A percentile compares a stretch with the other conserved stretches of the same genome.
These are phyloP conservation scores for Kwoniella mangroviensis DNA, from an alignment of 768 basidiomycete species.

Conservation along the genomic window DNA sequence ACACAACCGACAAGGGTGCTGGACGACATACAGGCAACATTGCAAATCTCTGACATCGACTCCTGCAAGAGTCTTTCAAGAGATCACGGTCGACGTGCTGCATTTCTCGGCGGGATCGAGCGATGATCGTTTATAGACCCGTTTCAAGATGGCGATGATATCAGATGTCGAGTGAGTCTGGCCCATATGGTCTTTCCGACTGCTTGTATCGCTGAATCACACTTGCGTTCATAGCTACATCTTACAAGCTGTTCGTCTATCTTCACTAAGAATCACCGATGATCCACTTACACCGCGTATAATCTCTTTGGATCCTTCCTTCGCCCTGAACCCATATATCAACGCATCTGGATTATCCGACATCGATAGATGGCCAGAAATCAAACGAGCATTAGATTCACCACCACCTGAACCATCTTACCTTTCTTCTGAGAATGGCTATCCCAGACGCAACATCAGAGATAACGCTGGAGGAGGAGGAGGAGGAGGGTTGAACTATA, in stretches of 20 bases:
- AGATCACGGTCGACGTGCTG: too few relatives aligned
- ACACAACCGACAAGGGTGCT: too few relatives aligned
- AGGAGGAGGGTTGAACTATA: constrained; percentile 71
- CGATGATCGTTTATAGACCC: background rate
- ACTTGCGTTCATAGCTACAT: constrained; percentile 63
- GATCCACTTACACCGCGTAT: constrained; percentile 82
- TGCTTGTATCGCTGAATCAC: background rate
- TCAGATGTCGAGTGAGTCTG: constrained; percentile 53
- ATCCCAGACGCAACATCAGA: constrained; percentile 49
- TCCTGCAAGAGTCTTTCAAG: too few relatives aligned
- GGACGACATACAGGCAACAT: too few relatives aligned
- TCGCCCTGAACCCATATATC: constrained; percentile 81
- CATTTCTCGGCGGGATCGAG: background rate
- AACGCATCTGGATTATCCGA: constrained; percentile 79
- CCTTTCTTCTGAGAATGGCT: constrained; percentile 60
- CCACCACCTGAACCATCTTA: constrained; percentile 65
- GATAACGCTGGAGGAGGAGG: constrained; percentile 51
- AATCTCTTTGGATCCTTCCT: constrained; percentile 74
- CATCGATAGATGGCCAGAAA: constrained; percentile 80
- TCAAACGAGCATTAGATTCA: constrained; percentile 65
- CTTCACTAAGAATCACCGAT: constrained; percentile 84
- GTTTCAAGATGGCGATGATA: constrained; percentile 53
- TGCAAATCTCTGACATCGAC: too few relatives aligned
- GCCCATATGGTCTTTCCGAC: background rate
- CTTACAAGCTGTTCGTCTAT: constrained; percentile 81